These are phyloP conservation scores for Amanita rubescens DNA, from an alignment of 768 basidiomycete species.

Conservation along the genomic window DNA sequence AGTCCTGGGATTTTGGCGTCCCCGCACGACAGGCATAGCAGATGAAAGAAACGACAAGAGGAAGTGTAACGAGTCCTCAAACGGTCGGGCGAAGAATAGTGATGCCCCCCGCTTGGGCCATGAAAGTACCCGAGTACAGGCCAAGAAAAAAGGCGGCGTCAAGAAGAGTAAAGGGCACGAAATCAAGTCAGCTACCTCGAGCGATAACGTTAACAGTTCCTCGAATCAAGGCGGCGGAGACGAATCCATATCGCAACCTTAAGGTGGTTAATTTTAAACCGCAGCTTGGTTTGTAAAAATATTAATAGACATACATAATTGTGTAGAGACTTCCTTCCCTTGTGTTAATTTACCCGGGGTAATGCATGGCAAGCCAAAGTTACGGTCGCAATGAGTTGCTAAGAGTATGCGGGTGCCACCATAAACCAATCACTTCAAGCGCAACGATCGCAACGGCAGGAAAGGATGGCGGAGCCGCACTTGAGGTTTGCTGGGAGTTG, in stretches of 20 bases:
- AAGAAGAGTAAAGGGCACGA: background rate
- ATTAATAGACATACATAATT: background rate
- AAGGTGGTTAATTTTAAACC: background rate
- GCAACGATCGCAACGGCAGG: too few relatives aligned
- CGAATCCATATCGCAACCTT: background rate
- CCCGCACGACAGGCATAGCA: background rate
- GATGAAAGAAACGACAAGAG: background rate
- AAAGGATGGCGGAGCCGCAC: too few relatives aligned
- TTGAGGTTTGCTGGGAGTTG: too few relatives aligned
- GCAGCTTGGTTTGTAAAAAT: too few relatives aligned
- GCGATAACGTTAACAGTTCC: background rate
- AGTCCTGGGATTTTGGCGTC: slow-evolving; percentile 23
- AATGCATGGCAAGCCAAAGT: background rate
- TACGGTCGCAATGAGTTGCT: too few relatives aligned
- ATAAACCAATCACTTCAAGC: too few relatives aligned
- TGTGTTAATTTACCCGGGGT: background rate
- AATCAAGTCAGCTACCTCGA: background rate
- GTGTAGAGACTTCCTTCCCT: background rate
- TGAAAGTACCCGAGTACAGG: background rate
- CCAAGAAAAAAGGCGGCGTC: background rate
- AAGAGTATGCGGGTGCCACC: too few relatives aligned
- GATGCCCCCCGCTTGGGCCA: background rate
- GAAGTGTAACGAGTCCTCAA: background rate
- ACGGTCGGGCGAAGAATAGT: background rate
- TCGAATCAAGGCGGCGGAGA: background rate